phyloP scores from a whole-genome alignment of 148 eudicot genomes.

The Agrostemma githago region DNA sequence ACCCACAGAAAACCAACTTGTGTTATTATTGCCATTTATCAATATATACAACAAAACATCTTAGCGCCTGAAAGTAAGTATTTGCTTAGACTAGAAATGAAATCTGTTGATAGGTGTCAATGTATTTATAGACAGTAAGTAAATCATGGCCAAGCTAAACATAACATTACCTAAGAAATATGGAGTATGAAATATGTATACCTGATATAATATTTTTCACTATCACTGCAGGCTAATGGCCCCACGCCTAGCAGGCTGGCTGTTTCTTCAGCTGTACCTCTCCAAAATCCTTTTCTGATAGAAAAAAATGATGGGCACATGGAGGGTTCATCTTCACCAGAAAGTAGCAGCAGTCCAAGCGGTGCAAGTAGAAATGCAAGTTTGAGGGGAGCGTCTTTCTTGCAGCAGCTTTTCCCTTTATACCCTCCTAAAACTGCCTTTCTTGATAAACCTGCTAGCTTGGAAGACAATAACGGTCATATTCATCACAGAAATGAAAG shows the following conservation, averaged over 20 bases:
- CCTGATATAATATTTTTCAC: not conserved
- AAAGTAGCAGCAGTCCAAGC: slow-evolving; percentile 35
- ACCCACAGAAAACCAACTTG: not conserved
- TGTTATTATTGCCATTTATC: not conserved
- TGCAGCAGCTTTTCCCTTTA: slow-evolving; percentile 76
- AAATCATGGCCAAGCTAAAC: no score
- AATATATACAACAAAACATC: no score
- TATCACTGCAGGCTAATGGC: slow-evolving; percentile 29
- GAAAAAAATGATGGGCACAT: slow-evolving; percentile 15
- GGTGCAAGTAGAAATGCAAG: slow-evolving; percentile 48
- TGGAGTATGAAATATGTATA: not conserved
- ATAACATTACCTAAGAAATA: not conserved
- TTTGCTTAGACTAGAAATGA: not conserved
- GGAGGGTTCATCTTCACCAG: slow-evolving; percentile 45
- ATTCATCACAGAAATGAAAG: slow-evolving; percentile 7
- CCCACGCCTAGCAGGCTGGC: slow-evolving; percentile 18
- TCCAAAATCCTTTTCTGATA: slow-evolving; percentile 17
- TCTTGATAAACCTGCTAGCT: slow-evolving; percentile 25
- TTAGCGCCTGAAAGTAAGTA: slow-evolving; percentile 27
- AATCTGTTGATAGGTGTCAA: no score
- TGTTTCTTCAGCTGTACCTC: slow-evolving; percentile 33
- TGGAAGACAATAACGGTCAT: slow-evolving; percentile 17
- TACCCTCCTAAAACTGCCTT: slow-evolving; percentile 39
- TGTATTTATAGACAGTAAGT: no score
- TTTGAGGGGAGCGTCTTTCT: slow-evolving; percentile 55